phyloP scores from a whole-genome alignment of 345 rosid species.

The Salix brachista region DNA sequence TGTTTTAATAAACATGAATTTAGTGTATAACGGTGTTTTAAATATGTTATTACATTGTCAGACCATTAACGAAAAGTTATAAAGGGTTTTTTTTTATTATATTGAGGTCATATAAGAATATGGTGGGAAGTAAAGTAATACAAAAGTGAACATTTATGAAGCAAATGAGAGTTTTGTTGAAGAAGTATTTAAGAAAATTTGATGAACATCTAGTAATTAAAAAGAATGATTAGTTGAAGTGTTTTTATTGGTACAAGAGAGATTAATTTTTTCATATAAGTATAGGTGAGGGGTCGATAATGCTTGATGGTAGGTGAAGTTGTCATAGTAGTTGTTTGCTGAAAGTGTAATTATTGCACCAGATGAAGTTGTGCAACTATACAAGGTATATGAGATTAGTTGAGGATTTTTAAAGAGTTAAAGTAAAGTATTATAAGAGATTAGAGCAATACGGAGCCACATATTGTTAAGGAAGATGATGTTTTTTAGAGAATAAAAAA shows the following conservation, averaged over 20 bases:
- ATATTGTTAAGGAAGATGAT: conserved; percentile 80
- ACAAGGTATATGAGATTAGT: conserved; percentile 86
- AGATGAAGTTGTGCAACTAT: conserved; percentile 81
- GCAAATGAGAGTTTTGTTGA: conserved; percentile 83
- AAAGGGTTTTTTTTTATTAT: conserved; percentile 79
- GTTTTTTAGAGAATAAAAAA: conserved; percentile 85
- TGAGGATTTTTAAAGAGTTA: conserved; percentile 87
- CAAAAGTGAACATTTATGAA: conserved; percentile 96
- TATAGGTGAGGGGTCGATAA: conserved; percentile 82
- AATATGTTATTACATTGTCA: conserved; percentile 73
- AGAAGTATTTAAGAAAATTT: conserved; percentile 75
- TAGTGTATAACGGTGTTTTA: conserved; percentile 74
- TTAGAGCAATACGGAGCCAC: conserved; percentile 79
- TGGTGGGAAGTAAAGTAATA: conserved; percentile 95
- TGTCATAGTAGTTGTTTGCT: conserved; percentile 80
- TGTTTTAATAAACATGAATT: conserved; percentile 64
- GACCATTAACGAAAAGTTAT: conserved; percentile 81
- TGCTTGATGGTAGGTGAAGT: conserved; percentile 88
- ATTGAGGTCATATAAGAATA: conserved; percentile 88
- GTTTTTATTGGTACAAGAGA: conserved; percentile 81
- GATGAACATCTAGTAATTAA: conserved; percentile 67
- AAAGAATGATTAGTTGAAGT: conserved; percentile 78
- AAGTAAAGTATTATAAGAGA: conserved; percentile 83
- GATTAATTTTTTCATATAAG: conserved; percentile 52
- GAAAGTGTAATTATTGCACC: conserved; percentile 57